Conservation (phyloP, 306 rosid species). For the Prinsepia uniflora region DNA sequence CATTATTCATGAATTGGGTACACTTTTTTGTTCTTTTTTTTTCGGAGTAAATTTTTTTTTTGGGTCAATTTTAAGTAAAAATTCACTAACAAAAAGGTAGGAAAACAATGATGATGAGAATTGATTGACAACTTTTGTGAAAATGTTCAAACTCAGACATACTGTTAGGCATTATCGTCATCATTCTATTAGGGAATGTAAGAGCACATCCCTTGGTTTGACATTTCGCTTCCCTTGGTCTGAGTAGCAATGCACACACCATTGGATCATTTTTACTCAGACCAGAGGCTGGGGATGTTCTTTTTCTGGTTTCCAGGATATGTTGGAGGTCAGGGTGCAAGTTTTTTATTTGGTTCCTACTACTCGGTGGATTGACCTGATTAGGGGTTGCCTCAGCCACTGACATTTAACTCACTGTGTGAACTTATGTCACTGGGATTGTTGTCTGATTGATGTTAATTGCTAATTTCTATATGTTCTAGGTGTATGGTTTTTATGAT, state of each 20-base stretch:
- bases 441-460: neutral
- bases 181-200: neutral
- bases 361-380: neutral
- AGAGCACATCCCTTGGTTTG: neutral
- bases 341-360: neutral
- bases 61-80: neutral
- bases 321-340: neutral
- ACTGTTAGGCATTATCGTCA: neutral
- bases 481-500: slow-evolving; percentile 97
- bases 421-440: neutral
- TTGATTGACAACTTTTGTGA: neutral
- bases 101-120: neutral
- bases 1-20: neutral
- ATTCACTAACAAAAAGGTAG: neutral
- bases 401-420: neutral
- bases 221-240: neutral
- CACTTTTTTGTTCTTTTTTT: neutral
- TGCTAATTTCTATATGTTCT: slow-evolving; percentile 5
- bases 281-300: neutral
- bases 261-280: neutral
- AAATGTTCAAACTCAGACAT: neutral
- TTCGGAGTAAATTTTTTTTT: neutral
- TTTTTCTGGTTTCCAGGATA: neutral
- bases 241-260: neutral
- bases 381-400: neutral